Evolutionary conservation across 2,329 filamentous ascomycete genomes (phyloP), one percentile per base, ranked within the genome.

Genomic region (Fusarium hostae): DNA sequence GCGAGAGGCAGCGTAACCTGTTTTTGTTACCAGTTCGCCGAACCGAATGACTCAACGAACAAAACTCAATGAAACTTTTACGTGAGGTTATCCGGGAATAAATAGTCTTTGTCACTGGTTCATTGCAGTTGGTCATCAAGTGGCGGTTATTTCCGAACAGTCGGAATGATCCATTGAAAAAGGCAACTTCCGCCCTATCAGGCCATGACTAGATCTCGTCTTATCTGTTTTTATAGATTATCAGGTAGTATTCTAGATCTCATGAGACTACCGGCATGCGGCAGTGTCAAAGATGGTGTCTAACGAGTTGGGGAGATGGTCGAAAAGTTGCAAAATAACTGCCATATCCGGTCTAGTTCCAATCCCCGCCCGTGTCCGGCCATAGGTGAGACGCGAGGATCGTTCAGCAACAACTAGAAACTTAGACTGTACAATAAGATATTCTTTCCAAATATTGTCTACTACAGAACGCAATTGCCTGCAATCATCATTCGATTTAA

Each of bases 271-370:
- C 66, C 54, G 60, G 56, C 52, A 60, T 50, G 47, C 59, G 63
- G 68, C 41, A 68, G 51, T 63, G 62, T 59, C 43, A 66, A 56
- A 60, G 59, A 62, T 37, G 56, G 61, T 59, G 61, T 57, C 48
- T 28, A 37, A 30, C 26, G 20, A 63, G 47, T 45, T 44, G 51
- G 59, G 54, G 41, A 26, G n/a, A 50, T 26, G 52, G 54, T 13
- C 30, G 9, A 45, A 50, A 66, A 45, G 30, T 56, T 80, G 78
- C 67, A 70, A 63, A 79, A 78, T 76, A 77, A 75, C 75, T 82
- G 69, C 80, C 75, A 16, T 3, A 68, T 76, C 40, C 3, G 66
- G 79, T 32, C 59, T 82, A 82, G 80, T 61, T 34, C 7, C 30
- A 20, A 44, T 66, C 66, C 64, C 70, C 70, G 61, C 70, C 58